Evolutionary conservation across 805 yeast species (phyloP).

Genomic region (Lipomyces sp.): DNA sequence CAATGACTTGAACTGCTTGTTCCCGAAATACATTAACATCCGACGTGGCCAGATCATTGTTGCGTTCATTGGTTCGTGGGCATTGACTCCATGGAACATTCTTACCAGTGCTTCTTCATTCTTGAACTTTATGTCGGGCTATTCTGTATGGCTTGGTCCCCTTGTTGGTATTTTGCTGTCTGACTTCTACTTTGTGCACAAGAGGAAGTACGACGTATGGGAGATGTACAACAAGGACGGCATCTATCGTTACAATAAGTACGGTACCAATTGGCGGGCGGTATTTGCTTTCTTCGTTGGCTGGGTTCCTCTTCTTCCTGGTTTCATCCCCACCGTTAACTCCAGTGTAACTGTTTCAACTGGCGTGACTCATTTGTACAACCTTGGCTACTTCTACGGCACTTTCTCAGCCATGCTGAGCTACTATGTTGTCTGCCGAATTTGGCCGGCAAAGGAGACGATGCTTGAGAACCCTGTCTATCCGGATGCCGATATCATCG

Average conservation of each 20-base stretch:
- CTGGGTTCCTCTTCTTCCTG: constrained; percentile 26
- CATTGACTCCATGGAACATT: constrained; percentile 43
- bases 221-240: constrained; percentile 20
- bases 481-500: constrained; percentile 11
- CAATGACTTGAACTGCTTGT: constrained; percentile 38
- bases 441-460: constrained; percentile 15
- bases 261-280: constrained; percentile 27
- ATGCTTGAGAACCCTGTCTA: constrained; percentile 7
- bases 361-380: constrained; percentile 29
- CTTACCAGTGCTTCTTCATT: constrained; percentile 40
- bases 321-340: constrained; percentile 22
- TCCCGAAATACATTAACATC: constrained; percentile 52
- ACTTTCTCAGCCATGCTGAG: constrained; percentile 15
- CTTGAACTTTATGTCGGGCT: constrained; percentile 39
- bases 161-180: constrained; percentile 28
- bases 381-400: constrained; percentile 29
- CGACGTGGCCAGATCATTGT: constrained; percentile 57
- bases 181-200: constrained; percentile 16
- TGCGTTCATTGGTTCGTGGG: constrained; percentile 38
- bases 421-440: constrained; percentile 5
- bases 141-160: constrained; percentile 44
- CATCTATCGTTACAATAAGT: constrained; percentile 21
- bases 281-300: constrained; percentile 20
- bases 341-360: neutral
- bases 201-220: constrained; percentile 11